These are phyloP conservation scores for Fusarium illudens DNA, from an alignment of 2,329 filamentous ascomycete genomes.

Conservation along the genomic window DNA sequence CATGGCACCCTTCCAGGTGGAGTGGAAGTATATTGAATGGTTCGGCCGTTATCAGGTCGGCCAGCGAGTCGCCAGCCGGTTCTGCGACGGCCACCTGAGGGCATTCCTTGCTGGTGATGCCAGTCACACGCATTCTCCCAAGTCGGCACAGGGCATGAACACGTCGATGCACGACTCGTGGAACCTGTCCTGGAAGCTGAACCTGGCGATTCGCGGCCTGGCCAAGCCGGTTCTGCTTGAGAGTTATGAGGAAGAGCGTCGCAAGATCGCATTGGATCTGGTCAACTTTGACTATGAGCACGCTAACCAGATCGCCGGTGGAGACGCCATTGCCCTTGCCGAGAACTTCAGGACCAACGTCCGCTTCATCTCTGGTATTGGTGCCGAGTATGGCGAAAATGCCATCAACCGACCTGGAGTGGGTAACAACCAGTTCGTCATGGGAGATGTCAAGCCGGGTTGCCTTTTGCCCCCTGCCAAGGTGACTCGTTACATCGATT, in stretches of 20 bases:
- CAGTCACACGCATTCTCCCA: conserved; percentile 76
- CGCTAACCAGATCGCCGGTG: conserved; percentile 66
- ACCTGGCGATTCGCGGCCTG: conserved; percentile 63
- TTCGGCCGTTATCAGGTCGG: conserved; percentile 78
- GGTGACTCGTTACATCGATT: conserved; percentile 78
- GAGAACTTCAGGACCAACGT: conserved; percentile 76
- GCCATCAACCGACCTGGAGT: conserved; percentile 55
- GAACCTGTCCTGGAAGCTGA: conserved; percentile 65
- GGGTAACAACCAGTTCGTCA: conserved; percentile 50
- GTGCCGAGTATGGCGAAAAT: conserved; percentile 67
- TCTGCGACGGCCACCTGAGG: conserved; percentile 67
- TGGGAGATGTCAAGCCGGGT: conserved; percentile 62
- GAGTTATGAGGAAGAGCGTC: conserved; percentile 71
- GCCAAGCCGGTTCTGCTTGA: conserved; percentile 63
- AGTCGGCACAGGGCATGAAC: conserved; percentile 76
- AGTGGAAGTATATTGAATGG: conserved; percentile 71
- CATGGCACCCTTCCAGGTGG: conserved; percentile 64
- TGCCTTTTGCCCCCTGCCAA: conserved; percentile 71
- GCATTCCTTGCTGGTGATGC: conserved; percentile 77
- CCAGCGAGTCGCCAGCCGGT: conserved; percentile 74
- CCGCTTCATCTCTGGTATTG: conserved; percentile 77
- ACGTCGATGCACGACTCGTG: conserved; percentile 67
- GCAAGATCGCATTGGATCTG: conserved; percentile 66
- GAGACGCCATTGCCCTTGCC: conserved; percentile 69
- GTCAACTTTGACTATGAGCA: conserved; percentile 68